Base-by-base conservation (phyloP, 2,329 filamentous ascomycete genomes). In the Penicillium palitans region DNA sequence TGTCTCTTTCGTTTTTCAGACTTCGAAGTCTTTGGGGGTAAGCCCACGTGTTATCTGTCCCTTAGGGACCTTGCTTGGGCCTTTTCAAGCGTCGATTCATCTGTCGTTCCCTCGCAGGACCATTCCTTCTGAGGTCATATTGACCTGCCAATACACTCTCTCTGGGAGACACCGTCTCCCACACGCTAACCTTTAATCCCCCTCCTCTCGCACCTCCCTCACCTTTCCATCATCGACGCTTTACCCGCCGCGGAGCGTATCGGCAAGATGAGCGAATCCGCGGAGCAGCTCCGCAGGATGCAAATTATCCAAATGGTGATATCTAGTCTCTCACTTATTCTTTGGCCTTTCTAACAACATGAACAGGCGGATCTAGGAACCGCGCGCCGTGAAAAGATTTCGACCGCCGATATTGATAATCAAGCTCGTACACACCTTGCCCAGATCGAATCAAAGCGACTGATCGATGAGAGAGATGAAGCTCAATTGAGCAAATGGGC, bases 341-440 rank as follows among this genome's bases (percentile, higher is more conserved):
- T n/a, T 7, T 50, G 5, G 6, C 7, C 4, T 33, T 21, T 19
- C 37, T 42, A 27, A 15, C 9, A 1, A 3, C 3, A 8, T n/a
- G 3, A 42, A 50, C 13, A 55, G 52, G 35, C 52, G 6, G 52
- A 55, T 8, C 21, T 55, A n/a, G 52, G 52, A 41, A 50, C 45
- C 2, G 35, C 45, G 4, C 45, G 52, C 6, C 52, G 52, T 55
- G 52, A 55, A 25, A 41, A 21, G 12, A 55, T 55, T 29, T 40
- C 52, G 8, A 55, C 52, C 7, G 35, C 19, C 5, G 52, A 55
- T 6, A 6, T 33, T 6, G 19, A 4, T 4, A 35, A 27, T 9
- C 8, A 24, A 29, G 17, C 51, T 53, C 40, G 24, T 13, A 13
- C n/a, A 5, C 45, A 50, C 12, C 15, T 50, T 51, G 21, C 10